phyloP scores from a whole-genome alignment of 257 asterid genomes.

The Vinca minor region DNA sequence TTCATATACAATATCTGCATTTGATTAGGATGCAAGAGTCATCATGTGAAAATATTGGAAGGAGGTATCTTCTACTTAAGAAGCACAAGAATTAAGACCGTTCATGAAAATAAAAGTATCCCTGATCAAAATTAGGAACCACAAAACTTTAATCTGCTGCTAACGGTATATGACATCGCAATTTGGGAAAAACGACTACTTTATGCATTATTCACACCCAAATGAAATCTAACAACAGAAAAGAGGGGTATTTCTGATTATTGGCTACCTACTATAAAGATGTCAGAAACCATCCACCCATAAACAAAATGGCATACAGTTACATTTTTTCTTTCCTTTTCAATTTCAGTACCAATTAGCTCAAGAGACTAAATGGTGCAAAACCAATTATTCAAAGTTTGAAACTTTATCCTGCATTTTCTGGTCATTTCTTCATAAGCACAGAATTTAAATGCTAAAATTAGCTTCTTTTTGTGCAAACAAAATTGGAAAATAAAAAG shows the following conservation, averaged over 20 bases:
- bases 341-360: not conserved
- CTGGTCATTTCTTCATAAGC: not conserved
- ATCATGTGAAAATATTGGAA: not conserved
- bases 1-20: slow-evolving; percentile 12
- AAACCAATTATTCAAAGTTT: not conserved
- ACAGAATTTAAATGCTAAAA: not conserved
- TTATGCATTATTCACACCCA: too few relatives aligned
- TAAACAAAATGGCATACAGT: not conserved
- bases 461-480: not conserved
- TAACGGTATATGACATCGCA: too few relatives aligned
- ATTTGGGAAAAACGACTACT: too few relatives aligned
- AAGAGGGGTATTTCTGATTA: not conserved
- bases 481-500: not conserved
- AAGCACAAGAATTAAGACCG: too few relatives aligned
- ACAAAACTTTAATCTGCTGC: too few relatives aligned
- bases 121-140: too few relatives aligned
- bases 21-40: slow-evolving; percentile 3
- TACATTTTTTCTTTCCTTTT: not conserved
- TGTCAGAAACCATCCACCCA: not conserved
- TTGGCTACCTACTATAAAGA: not conserved
- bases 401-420: not conserved
- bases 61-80: too few relatives aligned
- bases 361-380: not conserved
- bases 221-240: too few relatives aligned
- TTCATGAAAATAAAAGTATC: too few relatives aligned